Percentiles rank a stretch among this genome's conserved stretches.
phyloP scores from a whole-genome alignment of 106 monocot species.

The Phalaenopsis equestris region DNA sequence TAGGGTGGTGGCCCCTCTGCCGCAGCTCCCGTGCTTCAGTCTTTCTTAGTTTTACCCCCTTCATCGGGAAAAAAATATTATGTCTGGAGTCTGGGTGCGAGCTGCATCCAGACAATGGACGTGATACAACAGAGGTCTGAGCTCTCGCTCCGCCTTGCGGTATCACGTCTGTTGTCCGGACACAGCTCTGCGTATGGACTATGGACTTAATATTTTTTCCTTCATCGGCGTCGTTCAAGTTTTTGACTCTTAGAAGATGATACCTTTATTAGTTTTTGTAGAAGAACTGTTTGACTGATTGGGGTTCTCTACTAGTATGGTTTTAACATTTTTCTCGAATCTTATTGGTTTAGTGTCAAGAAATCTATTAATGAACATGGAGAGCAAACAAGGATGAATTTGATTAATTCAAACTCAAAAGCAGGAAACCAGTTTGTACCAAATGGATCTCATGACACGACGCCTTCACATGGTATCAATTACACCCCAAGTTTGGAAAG shows the following conservation, averaged over 20 bases:
- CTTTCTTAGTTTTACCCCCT: conserved; percentile 2
- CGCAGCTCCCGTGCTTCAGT: conserved; percentile 14
- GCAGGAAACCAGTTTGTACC: conserved; percentile 16
- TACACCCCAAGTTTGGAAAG: no score
- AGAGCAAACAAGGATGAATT: conserved; percentile 22
- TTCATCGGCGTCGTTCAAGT: not conserved
- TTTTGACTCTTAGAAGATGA: not conserved
- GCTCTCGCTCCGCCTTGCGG: no score
- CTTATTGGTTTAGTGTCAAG: conserved; percentile 33
- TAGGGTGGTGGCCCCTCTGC: conserved; percentile 12
- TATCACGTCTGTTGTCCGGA: no score
- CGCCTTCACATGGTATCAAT: conserved; percentile 24
- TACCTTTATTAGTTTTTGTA: not conserved
- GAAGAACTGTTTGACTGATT: not conserved
- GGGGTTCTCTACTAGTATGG: not conserved
- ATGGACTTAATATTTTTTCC: not conserved
- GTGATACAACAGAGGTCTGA: no score
- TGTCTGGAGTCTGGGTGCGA: no score
- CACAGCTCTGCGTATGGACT: no score
- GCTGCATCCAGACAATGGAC: no score
- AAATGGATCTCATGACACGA: conserved; percentile 29
- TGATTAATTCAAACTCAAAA: conserved; percentile 10
- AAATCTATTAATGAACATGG: conserved; percentile 75
- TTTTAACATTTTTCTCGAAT: not conserved
- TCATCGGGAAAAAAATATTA: not conserved